phyloP scores from a whole-genome alignment of 305 asterid genomes.

The Fraxinus angustifolia region DNA sequence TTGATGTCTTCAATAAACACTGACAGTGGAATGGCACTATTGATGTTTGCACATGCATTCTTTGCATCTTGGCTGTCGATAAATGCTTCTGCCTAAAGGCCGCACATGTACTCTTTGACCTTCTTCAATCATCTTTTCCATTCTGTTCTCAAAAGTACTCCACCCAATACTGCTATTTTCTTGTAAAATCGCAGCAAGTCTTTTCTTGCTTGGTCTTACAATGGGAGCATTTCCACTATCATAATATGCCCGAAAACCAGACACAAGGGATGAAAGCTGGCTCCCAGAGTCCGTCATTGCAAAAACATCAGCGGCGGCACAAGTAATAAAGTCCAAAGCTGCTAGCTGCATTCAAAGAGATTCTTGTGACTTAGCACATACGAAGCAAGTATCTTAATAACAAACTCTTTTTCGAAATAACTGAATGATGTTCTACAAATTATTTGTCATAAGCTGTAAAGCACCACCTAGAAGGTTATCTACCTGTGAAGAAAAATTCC shows the following conservation, averaged over 20 bases:
- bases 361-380: neutral
- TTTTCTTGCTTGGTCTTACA: conserved; percentile 79
- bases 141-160: conserved; percentile 55
- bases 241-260: conserved; percentile 78
- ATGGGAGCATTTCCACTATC: conserved; percentile 79
- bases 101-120: conserved; percentile 58
- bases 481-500: conserved; percentile 90
- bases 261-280: conserved; percentile 85
- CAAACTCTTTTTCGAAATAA: neutral
- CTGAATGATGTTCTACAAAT: neutral
- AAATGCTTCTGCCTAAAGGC: conserved; percentile 55
- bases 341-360: conserved; percentile 60
- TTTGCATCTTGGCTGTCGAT: conserved; percentile 64
- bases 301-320: conserved; percentile 83
- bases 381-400: neutral
- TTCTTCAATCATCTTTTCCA: conserved; percentile 78
- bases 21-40: neutral
- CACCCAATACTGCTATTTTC: conserved; percentile 56
- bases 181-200: conserved; percentile 69
- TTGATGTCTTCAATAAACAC: neutral
- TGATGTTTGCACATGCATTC: conserved; percentile 68
- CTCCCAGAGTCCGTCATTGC: conserved; percentile 93
- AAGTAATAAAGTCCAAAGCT: conserved; percentile 82
- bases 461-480: neutral
- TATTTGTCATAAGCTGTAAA: neutral